Conservation (phyloP, 805 yeast genomes). For the Saccharomycopsis guyanensis region DNA sequence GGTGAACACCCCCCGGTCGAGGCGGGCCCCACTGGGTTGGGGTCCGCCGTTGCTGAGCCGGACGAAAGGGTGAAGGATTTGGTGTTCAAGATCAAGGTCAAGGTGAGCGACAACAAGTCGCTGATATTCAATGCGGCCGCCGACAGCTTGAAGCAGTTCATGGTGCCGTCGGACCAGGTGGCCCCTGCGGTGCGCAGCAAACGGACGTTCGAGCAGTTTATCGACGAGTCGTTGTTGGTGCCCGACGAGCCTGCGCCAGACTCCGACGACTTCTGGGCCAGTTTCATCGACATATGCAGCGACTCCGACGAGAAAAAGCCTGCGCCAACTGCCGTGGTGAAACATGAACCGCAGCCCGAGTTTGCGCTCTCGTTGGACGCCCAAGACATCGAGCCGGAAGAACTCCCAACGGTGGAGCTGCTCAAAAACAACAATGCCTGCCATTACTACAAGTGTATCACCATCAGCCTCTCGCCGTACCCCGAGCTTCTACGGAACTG, state of each 20-base stretch:
- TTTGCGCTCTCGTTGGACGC: background rate
- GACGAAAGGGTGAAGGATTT: background rate
- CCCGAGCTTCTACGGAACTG: constrained; percentile 56
- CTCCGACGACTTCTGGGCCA: constrained; percentile 15
- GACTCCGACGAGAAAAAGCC: background rate
- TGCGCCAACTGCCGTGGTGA: background rate
- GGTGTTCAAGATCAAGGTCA: constrained; percentile 1
- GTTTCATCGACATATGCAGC: constrained; percentile 3
- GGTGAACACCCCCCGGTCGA: background rate
- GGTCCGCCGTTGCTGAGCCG: background rate
- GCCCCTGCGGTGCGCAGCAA: constrained; percentile 2
- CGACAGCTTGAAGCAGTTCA: background rate
- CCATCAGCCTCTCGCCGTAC: constrained; percentile 31
- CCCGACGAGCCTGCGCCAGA: constrained; percentile 9
- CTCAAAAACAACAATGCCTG: background rate
- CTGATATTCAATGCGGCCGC: constrained; percentile 1
- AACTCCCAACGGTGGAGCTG: background rate
- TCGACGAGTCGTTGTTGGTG: background rate
- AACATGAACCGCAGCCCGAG: background rate
- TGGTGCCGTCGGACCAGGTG: background rate
- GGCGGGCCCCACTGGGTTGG: background rate
- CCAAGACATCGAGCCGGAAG: background rate
- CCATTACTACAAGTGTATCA: constrained; percentile 2
- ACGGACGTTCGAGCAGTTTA: background rate
- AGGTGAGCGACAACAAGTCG: background rate